A percentile compares a stretch with the other conserved stretches of the same genome.
These are phyloP conservation scores for Sporobolomyces roseus DNA, from an alignment of 768 basidiomycete genomes.

Conservation along the genomic window DNA sequence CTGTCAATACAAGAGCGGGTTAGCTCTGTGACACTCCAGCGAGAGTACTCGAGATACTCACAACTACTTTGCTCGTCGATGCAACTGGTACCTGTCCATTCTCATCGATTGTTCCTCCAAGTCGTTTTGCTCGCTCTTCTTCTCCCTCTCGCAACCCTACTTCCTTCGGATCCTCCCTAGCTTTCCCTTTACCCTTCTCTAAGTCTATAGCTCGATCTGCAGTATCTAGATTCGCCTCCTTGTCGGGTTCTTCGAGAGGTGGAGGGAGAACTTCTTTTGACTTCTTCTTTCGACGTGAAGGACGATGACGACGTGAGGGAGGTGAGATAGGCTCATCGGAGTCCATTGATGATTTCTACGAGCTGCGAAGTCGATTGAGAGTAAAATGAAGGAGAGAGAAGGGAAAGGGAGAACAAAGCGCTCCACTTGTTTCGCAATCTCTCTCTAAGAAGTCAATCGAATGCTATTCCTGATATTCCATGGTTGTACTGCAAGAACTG, in stretches of 20 bases:
- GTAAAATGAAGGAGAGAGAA: background rate
- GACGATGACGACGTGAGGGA: constrained; percentile 9
- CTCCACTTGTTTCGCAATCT: too few relatives aligned
- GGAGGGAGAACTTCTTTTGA: background rate
- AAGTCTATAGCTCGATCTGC: background rate
- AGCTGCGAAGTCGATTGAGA: too few relatives aligned
- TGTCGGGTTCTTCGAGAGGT: background rate
- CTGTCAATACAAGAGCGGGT: too few relatives aligned
- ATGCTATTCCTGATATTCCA: too few relatives aligned
- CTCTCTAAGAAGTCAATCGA: too few relatives aligned
- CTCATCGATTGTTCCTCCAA: background rate
- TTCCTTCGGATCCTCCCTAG: background rate
- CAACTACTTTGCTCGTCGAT: background rate
- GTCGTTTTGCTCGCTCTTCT: background rate
- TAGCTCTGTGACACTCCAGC: too few relatives aligned
- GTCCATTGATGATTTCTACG: background rate
- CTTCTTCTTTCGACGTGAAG: background rate
- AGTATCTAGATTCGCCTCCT: background rate
- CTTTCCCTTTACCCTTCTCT: background rate
- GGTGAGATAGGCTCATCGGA: background rate
- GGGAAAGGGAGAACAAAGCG: background rate
- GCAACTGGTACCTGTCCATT: background rate
- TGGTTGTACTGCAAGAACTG: too few relatives aligned
- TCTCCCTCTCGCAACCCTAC: background rate
- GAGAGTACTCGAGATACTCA: background rate